Base-by-base conservation (phyloP, 2,329 filamentous ascomycete genomes). In the Talaromyces sp. region DNA sequence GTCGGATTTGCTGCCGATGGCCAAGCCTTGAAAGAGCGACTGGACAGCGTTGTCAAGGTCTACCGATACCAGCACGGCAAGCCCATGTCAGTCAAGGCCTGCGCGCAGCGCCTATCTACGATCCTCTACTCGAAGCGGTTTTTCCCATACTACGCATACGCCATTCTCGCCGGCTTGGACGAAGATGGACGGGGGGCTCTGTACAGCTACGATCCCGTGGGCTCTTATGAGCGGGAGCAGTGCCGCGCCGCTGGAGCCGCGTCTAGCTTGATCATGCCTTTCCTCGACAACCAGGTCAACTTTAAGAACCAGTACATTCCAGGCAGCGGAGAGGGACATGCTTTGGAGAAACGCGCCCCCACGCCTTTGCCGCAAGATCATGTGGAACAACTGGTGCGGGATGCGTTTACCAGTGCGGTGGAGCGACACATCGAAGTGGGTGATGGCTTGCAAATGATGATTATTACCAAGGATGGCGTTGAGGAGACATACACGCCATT, bases 371-470 rank as follows among this genome's bases (percentile, higher is more conserved):
- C 87, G 29, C 83, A 86, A 71, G 79, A 84, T 58, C 86, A 89
- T 63, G 93, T 96, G 29, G 89, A 96, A 80, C 86, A 89, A 65
- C 75, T 99, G 69, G 93, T 99, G 69, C 91, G 93, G 79, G 95
- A 99, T 84, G 95, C 95, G 2, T 99, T 99, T 78, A 96, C 96
- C 64, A 96, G 93, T 75, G 95, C 96, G 4, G 93, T 96, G 35
- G 95, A 99, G 84, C 89, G 95, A 78, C 95, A 99, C 80, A 99
- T 99, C 69, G 95, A 99, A 82, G 96, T 99, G 64, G 95, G 95
- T 76, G 95, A 99, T 80, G 89, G 89, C 56, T 79, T 99, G 75
- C 95, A 99, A 83, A 93, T 97, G 86, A 84, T 99, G 83, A 86
- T 96, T 68, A 91, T 98, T 71, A 96, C 92, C 55, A 86, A 84